Evolutionary conservation across 208 protist genomes (phyloP), one percentile per base, ranked within the genome.

Genomic region (Crithidia bombi): DNA sequence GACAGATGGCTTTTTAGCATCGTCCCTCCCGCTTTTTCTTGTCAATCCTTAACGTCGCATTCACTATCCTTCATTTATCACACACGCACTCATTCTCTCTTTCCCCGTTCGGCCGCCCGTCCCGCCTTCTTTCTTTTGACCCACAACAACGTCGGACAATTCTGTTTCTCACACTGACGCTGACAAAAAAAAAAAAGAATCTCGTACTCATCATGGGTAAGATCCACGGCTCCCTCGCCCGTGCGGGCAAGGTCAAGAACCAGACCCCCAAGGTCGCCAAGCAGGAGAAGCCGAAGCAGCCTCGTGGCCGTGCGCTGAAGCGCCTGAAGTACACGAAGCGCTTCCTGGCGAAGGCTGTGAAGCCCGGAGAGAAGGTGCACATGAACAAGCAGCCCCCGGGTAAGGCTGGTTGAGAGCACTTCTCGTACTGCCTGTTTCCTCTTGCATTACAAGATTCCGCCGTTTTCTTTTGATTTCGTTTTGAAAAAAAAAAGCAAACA

Each of bases 221-320:
- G 88, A 96, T 98, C 65, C 97, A 99, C 96, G 96, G 97, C 73
- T 97, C 94, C 65, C 91, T 99, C 63, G 94, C 96, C 69, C 96
- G 97, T 90, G 98, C 97, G 75, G 98, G 98, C 90, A 99, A 99
- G 92, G 98, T 99, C 72, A 95, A 96, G 81, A 98, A 98, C 85
- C 97, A 98, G 91, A 99, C 98, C 75, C 98, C 98, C 75, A 99
- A 99, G 86, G 96, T 99, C 51, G 82, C 82, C 73, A 96, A 98
- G 73, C 73, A 92, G 81, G 97, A 99, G 81, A 98, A 98, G 91
- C 87, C 93, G 69, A 98, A 98, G 90, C 83, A 91, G 77, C 85
- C 92, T 47, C 90, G 90, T 68, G 97, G 98, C 69, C 97, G 98
- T 75, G 97, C 96, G 39, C 98, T 99, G 86, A 98, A 98, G 87